Percentiles rank a stretch among this genome's conserved stretches.
Conservation (phyloP, 1,284 basidiomycete genomes). For the Boletus sp. region DNA sequence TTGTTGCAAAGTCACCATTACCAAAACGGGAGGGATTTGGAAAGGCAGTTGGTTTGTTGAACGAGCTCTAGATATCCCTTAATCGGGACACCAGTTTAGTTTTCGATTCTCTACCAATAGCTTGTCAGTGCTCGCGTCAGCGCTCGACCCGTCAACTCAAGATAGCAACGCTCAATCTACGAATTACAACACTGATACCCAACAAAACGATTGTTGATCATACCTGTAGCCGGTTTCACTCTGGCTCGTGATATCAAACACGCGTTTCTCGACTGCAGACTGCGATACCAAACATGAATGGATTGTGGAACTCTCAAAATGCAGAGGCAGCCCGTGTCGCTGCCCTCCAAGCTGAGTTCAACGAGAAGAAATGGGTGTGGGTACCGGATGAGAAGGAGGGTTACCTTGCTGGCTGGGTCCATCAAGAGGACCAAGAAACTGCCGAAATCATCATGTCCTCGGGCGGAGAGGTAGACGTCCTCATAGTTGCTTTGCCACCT, state of each 20-base stretch:
- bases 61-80: neutral
- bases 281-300: conserved; percentile 42
- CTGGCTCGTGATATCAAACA: conserved; percentile 2
- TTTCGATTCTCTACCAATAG: neutral
- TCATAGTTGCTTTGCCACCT: neutral
- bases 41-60: conserved; percentile 4
- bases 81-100: neutral
- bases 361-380: conserved; percentile 98
- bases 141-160: neutral
- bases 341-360: conserved; percentile 92
- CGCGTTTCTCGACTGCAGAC: conserved; percentile 15
- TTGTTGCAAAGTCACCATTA: neutral
- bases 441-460: conserved; percentile 79
- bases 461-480: conserved; percentile 65
- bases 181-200: conserved; percentile 9
- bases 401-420: conserved; percentile 88
- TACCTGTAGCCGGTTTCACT: conserved; percentile 1
- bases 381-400: conserved; percentile 88
- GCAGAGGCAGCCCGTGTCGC: conserved; percentile 75
- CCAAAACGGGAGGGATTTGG: conserved; percentile 14
- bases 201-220: neutral
- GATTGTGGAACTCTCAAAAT: conserved; percentile 54
- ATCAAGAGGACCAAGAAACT: conserved; percentile 76
- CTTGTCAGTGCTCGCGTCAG: neutral
- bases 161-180: conserved; percentile 5